phyloP scores from a whole-genome alignment of 805 yeast genomes.

The Tetrapisispora arboricola region DNA sequence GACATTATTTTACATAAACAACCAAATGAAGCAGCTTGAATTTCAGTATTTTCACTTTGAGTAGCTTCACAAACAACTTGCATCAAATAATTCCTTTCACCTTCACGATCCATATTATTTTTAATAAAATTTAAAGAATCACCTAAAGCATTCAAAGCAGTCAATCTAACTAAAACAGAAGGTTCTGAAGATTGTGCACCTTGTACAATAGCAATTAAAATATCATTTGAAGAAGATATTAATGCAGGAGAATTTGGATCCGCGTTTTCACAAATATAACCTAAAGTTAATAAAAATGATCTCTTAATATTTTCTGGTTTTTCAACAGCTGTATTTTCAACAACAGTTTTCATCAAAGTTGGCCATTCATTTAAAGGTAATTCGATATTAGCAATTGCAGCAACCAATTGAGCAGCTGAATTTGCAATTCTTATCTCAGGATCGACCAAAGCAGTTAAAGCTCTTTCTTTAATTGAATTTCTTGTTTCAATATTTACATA shows the following conservation, averaged over 20 bases:
- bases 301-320: slow-evolving; percentile 74
- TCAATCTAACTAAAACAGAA: slow-evolving; percentile 61
- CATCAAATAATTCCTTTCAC: slow-evolving; percentile 95
- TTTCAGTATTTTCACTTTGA: slow-evolving; percentile 70
- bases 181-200: slow-evolving; percentile 86
- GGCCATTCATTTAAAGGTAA: slow-evolving; percentile 84
- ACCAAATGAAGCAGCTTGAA: slow-evolving; percentile 93
- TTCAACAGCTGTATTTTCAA: slow-evolving; percentile 73
- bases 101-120: slow-evolving; percentile 80
- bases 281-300: slow-evolving; percentile 80
- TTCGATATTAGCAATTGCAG: slow-evolving; percentile 95
- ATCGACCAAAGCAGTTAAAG: slow-evolving; percentile 54
- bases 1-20: slow-evolving; percentile 89
- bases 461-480: slow-evolving; percentile 52
- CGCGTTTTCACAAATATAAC: slow-evolving; percentile 91
- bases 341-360: slow-evolving; percentile 70
- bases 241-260: slow-evolving; percentile 68
- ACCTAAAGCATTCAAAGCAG: slow-evolving; percentile 87
- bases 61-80: slow-evolving; percentile 98
- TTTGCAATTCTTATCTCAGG: slow-evolving; percentile 69
- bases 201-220: slow-evolving; percentile 90
- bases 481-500: slow-evolving; percentile 44
- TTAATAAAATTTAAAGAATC: slow-evolving; percentile 85
- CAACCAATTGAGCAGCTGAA: slow-evolving; percentile 86
- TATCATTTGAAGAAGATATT: slow-evolving; percentile 79